A percentile compares a stretch with the other conserved stretches of the same genome.
Evolutionary conservation across 306 rosid species (phyloP).

Genomic region (Dalbergia oliveri): DNA sequence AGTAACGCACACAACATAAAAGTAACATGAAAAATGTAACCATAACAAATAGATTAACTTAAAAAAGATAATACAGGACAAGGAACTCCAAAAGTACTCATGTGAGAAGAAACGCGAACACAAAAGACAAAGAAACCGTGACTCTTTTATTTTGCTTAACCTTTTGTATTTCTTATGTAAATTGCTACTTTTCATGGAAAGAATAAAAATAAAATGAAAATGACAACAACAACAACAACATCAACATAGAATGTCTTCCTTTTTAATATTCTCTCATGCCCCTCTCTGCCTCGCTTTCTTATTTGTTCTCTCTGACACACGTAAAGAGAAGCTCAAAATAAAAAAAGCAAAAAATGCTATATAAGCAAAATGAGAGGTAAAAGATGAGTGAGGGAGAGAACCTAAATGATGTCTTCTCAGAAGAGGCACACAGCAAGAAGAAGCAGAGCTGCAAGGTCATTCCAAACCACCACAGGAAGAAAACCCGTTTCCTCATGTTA

Average conservation of each 20-base stretch:
- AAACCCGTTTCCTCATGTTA: slow-evolving; percentile 16
- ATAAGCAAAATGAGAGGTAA: slow-evolving; percentile 17
- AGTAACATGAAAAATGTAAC: slow-evolving; percentile 11
- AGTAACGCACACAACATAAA: slow-evolving; percentile 32
- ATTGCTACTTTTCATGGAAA: slow-evolving; percentile 39
- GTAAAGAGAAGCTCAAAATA: slow-evolving; percentile 45
- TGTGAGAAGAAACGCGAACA: slow-evolving; percentile 48
- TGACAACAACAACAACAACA: slow-evolving; percentile 24
- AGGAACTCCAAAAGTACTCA: slow-evolving; percentile 39
- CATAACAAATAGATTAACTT: not conserved
- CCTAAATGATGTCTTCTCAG: slow-evolving; percentile 53
- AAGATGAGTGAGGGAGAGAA: slow-evolving; percentile 37
- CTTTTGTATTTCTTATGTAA: not conserved
- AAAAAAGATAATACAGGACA: slow-evolving; percentile 19
- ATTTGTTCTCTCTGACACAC: slow-evolving; percentile 45
- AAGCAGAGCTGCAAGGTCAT: slow-evolving; percentile 46
- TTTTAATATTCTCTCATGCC: slow-evolving; percentile 14
- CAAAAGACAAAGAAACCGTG: slow-evolving; percentile 56
- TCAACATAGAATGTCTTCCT: slow-evolving; percentile 36
- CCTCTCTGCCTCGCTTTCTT: slow-evolving; percentile 26
- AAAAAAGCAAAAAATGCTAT: slow-evolving; percentile 32
- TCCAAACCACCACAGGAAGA: slow-evolving; percentile 52
- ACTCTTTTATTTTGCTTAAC: not conserved
- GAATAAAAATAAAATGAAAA: slow-evolving; percentile 42
- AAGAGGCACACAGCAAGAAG: slow-evolving; percentile 46